Base-by-base conservation (phyloP, 495 filamentous ascomycete species). In the Chaetomium tenue region DNA sequence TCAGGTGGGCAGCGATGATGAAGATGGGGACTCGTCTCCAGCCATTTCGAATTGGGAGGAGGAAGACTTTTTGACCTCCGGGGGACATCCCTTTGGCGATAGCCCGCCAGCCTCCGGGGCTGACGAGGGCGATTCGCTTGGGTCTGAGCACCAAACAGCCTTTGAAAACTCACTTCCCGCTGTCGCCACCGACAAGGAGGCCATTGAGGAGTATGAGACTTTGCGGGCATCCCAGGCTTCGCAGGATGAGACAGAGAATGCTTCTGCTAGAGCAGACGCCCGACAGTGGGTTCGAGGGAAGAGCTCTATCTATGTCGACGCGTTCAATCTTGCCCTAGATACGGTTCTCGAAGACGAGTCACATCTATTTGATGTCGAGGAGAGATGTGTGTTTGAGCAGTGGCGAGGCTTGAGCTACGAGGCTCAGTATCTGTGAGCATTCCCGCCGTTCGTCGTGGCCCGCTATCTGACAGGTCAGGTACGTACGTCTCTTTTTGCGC, bases 291-390 rank as follows among this genome's bases (percentile, higher is more conserved):
- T 78, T 5, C 75, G 69, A 50, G 82, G 81, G 8, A 80, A 78
- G 51, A 96, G 88, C 68, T 98, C 94, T 5, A 92, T 98, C 60
- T 98, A 98, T 68, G 92, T 97, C 18, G 93, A 98, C 75, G 94
- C 93, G 22, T 98, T 98, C 82, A 96, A 97, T 74, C 78, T 97
- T 18, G 92, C 93, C 20, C 81, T 98, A 50, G 87, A 92, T 64
- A 98, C 92, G 3, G 93, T 98, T 23, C 79, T 98, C 6, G 87
- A 89, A 54, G 93, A 97, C 53, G 94, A 98, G 72, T 82, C 85
- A 2, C 91, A 96, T 73, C 78, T 98, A 15, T 98, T 98, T 72
- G 83, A 91, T 69, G 85, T 86, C 67, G 86, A 86, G 18, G 94
- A 98, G 74, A 85, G 84, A 74, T 77, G 83, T 50, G 83, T 97